Conservation (phyloP, 106 monocot species). For the Amphibolis antarctica region DNA sequence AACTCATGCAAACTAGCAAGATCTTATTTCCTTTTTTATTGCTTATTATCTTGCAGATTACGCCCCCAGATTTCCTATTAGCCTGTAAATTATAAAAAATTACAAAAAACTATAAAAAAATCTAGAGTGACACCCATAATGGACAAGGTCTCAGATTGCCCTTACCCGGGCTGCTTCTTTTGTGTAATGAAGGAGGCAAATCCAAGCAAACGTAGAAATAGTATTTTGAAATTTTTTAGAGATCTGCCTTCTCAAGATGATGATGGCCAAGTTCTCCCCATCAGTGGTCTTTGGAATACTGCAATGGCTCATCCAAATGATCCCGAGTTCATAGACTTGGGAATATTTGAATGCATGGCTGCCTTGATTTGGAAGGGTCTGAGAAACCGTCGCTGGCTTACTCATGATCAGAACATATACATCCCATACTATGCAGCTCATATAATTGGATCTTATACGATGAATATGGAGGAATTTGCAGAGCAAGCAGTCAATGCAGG, state of each 20-base stretch:
- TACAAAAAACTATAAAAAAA: not conserved
- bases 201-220: conserved; percentile 67
- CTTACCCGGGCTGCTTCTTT: conserved; percentile 90
- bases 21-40: too few relatives aligned
- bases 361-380: conserved; percentile 90
- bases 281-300: conserved; percentile 97
- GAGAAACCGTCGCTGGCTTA: conserved; percentile 84
- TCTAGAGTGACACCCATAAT: conserved; percentile 11
- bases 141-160: conserved; percentile 82
- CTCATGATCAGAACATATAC: conserved; percentile 93
- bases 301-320: conserved; percentile 99
- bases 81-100: not conserved
- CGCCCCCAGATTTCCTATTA: not conserved
- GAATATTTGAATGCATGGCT: conserved; percentile 97
- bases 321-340: conserved; percentile 88
- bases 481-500: conserved; percentile 76
- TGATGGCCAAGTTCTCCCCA: conserved; percentile 95
- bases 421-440: conserved; percentile 99
- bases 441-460: conserved; percentile 98
- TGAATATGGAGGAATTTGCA: conserved; percentile 99
- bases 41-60: conserved; percentile 1
- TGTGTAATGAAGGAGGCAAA: conserved; percentile 97
- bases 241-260: conserved; percentile 89
- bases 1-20: too few relatives aligned
- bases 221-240: conserved; percentile 78